Evolutionary conservation across 2,329 filamentous ascomycete genomes (phyloP), one percentile per base, ranked within the genome.

Genomic region (Sarocladiaceae sp.): DNA sequence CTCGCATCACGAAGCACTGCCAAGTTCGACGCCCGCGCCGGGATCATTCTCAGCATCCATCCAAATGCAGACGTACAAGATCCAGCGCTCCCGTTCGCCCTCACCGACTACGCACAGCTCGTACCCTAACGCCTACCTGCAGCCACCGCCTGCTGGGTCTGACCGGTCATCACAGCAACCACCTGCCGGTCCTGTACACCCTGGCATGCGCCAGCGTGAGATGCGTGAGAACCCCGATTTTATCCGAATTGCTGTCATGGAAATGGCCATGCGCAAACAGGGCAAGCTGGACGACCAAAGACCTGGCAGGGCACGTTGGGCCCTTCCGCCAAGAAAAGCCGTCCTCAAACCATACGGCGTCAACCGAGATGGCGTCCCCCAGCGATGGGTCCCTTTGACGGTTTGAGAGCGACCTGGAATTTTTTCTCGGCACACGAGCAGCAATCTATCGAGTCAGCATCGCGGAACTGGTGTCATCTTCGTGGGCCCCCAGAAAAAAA

Each of bases 161-260:
- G 46, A 50, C 59, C 21, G 47, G 56, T 51, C 59, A 39, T 57
- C 58, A 41, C 48, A 56, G 26, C 63, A 65, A 46, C 57, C 59
- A 41, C 51, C 65, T 21, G 49, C 48, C 45, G 54, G 61, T 4
- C 55, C 60, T 13, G 21, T 35, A 24, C 55, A 57, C 44, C 67
- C 69, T 43, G 67, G 70, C 51, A 66, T 70, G 53, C 75, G 80
- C 18, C 81, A 83, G 59, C 74, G 81, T 37, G 81, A 85, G 58
- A 76, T 83, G 68, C 76, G 81, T 23, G 81, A 85, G 59, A 85
- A 85, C 52, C 73, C 80, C 32, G 80, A 85, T 55, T 85, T 85
- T 55, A 83, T 85, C 55, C 76, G 81, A 52, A 76, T 85, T 45
- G 81, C 81, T 27, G 81, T 85, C 42, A 78, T 85, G 73, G 81